These are phyloP conservation scores for Claviceps purpurea DNA, from an alignment of 2,329 filamentous ascomycete species.

Conservation along the genomic window DNA sequence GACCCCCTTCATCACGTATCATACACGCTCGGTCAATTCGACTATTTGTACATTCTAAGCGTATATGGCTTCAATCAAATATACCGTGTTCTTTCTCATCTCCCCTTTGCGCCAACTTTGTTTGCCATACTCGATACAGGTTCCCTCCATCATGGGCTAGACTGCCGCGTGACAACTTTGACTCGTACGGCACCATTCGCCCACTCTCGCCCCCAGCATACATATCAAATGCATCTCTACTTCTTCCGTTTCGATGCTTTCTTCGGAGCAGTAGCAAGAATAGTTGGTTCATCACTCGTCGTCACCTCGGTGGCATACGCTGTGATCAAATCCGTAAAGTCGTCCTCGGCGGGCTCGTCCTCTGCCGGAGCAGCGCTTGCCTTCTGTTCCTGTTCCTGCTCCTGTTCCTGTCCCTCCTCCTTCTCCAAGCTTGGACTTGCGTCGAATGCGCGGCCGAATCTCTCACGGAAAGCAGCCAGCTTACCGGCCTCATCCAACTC, in stretches of 20 bases:
- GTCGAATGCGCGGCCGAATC: slow-evolving; percentile 80
- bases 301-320: slow-evolving; percentile 30
- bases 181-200: not conserved
- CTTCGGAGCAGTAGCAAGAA: slow-evolving; percentile 17
- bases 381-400: slow-evolving; percentile 8
- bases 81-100: not conserved
- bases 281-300: slow-evolving; percentile 19
- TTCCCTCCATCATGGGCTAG: not conserved
- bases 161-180: not conserved
- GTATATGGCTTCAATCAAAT: slow-evolving; percentile 2
- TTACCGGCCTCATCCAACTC: slow-evolving; percentile 92
- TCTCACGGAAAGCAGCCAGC: slow-evolving; percentile 69
- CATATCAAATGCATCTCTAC: slow-evolving; percentile 13
- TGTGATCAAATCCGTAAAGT: slow-evolving; percentile 37
- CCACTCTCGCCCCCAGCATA: not conserved
- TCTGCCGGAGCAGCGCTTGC: slow-evolving; percentile 7
- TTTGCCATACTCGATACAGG: not conserved
- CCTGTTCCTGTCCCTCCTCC: slow-evolving; percentile 17
- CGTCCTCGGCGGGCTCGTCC: slow-evolving; percentile 13
- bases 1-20: slow-evolving; percentile 15
- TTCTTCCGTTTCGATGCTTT: slow-evolving; percentile 35
- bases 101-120: not conserved
- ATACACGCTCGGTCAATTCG: slow-evolving; percentile 20
- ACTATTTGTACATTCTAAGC: slow-evolving; percentile 22
- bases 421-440: slow-evolving; percentile 25